phyloP scores from a whole-genome alignment of 768 basidiomycete species.

The Tricholoma furcatifolium region DNA sequence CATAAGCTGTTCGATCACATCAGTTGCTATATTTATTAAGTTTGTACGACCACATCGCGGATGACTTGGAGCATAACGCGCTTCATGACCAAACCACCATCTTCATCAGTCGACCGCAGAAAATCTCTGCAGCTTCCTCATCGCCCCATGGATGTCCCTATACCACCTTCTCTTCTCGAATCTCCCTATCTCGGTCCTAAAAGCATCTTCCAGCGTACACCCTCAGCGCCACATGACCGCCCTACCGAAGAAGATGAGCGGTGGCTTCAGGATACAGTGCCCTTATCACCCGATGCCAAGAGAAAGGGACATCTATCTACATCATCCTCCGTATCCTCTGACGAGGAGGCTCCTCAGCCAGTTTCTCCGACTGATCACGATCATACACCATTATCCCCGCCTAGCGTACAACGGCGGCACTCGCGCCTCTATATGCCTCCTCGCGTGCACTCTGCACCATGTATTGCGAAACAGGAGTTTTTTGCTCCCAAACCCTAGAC shows the following conservation, averaged over 20 bases:
- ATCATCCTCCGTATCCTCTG: conserved; percentile 1
- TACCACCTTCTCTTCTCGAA: conserved; percentile 56
- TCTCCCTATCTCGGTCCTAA: conserved; percentile 53
- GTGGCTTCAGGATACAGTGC: conserved; percentile 67
- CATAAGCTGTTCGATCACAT: neutral
- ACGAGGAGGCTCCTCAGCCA: neutral
- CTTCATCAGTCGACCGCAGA: conserved; percentile 21
- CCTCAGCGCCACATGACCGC: conserved; percentile 25
- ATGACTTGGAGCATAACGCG: neutral
- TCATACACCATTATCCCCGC: conserved; percentile 18
- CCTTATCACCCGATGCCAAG: conserved; percentile 25
- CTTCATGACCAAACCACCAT: conserved; percentile 9
- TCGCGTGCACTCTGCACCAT: conserved; percentile 19
- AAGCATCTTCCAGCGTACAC: conserved; percentile 45
- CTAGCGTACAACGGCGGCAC: conserved; percentile 20
- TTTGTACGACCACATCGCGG: too few relatives aligned
- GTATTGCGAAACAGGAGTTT: conserved; percentile 6
- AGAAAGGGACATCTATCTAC: conserved; percentile 7
- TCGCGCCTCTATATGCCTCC: conserved; percentile 12
- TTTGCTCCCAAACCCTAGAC: neutral
- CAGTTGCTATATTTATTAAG: conserved; percentile 3
- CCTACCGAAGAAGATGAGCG: conserved; percentile 53
- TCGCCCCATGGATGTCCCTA: conserved; percentile 39
- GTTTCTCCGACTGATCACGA: neutral
- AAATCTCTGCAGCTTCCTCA: conserved; percentile 36